Percentiles rank a stretch among this genome's conserved stretches.
phyloP scores from a whole-genome alignment of 2,329 filamentous ascomycete species.

The Aspergillus sp. region DNA sequence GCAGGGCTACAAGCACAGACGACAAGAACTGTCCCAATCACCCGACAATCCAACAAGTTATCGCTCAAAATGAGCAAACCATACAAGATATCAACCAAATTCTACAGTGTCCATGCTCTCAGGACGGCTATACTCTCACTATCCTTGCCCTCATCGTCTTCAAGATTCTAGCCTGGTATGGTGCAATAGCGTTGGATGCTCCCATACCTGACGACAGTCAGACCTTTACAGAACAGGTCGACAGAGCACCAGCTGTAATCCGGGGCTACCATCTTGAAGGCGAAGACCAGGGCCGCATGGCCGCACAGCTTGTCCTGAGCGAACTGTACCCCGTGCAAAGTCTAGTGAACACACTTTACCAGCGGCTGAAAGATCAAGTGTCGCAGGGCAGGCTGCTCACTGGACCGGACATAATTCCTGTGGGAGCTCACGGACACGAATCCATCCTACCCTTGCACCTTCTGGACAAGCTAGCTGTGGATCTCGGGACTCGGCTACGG shows the following conservation, averaged over 20 bases:
- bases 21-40: not conserved
- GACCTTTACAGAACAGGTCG: not conserved
- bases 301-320: conserved; percentile 6
- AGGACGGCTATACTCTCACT: conserved; percentile 3
- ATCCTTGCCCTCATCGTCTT: not conserved
- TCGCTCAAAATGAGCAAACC: not conserved
- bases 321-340: conserved; percentile 6
- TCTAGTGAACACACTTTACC: conserved; percentile 4
- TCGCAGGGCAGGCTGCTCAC: no score
- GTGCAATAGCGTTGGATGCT: not conserved
- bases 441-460: not conserved
- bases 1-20: not conserved
- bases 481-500: not conserved
- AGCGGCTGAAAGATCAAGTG: not conserved
- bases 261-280: not conserved
- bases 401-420: not conserved
- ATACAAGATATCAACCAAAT: not conserved
- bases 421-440: not conserved
- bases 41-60: not conserved
- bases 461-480: not conserved
- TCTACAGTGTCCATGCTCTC: not conserved
- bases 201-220: not conserved
- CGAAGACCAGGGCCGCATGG: conserved; percentile 4
- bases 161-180: conserved; percentile 6
- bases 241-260: not conserved